Percentiles rank a stretch among this genome's conserved stretches.
Conservation (phyloP, 805 yeast genomes). For the Candida anglica region DNA sequence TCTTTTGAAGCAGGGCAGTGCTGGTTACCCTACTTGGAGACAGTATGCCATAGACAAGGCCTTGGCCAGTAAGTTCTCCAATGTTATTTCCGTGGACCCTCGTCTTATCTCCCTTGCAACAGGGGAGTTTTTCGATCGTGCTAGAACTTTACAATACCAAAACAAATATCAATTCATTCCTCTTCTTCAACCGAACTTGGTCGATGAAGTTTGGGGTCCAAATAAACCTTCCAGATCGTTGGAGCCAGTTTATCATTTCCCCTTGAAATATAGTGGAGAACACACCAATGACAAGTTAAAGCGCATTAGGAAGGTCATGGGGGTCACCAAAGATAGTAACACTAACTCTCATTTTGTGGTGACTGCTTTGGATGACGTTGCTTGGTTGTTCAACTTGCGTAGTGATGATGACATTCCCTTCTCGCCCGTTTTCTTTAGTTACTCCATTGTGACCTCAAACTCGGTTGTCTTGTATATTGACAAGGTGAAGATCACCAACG, state of each 20-base stretch:
- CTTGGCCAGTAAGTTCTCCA: slow-evolving; percentile 44
- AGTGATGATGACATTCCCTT: slow-evolving; percentile 72
- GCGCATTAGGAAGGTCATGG: slow-evolving; percentile 28
- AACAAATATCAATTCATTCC: slow-evolving; percentile 28
- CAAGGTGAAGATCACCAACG: slow-evolving; percentile 31
- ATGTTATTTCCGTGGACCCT: slow-evolving; percentile 82
- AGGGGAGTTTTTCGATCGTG: slow-evolving; percentile 37
- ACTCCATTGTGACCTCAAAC: slow-evolving; percentile 35
- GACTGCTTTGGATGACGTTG: slow-evolving; percentile 81
- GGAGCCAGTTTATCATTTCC: slow-evolving; percentile 28
- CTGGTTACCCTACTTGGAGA: slow-evolving; percentile 75
- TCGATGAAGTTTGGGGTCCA: slow-evolving; percentile 36
- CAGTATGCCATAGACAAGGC: slow-evolving; percentile 60
- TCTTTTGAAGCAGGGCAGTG: slow-evolving; percentile 72
- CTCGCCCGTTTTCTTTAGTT: slow-evolving; percentile 83
- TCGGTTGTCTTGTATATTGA: slow-evolving; percentile 53
- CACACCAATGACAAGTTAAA: slow-evolving; percentile 24
- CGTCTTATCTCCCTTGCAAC: slow-evolving; percentile 53
- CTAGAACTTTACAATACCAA: slow-evolving; percentile 12
- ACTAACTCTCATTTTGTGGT: slow-evolving; percentile 40
- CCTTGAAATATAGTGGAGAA: slow-evolving; percentile 31
- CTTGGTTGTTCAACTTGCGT: slow-evolving; percentile 86
- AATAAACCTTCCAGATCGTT: slow-evolving; percentile 31
- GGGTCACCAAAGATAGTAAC: slow-evolving; percentile 6
- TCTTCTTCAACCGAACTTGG: slow-evolving; percentile 23